A percentile compares a stretch with the other conserved stretches of the same genome.
These are phyloP conservation scores for Paramyrothecium sp. DNA, from an alignment of 2,329 filamentous ascomycete genomes.

Conservation along the genomic window DNA sequence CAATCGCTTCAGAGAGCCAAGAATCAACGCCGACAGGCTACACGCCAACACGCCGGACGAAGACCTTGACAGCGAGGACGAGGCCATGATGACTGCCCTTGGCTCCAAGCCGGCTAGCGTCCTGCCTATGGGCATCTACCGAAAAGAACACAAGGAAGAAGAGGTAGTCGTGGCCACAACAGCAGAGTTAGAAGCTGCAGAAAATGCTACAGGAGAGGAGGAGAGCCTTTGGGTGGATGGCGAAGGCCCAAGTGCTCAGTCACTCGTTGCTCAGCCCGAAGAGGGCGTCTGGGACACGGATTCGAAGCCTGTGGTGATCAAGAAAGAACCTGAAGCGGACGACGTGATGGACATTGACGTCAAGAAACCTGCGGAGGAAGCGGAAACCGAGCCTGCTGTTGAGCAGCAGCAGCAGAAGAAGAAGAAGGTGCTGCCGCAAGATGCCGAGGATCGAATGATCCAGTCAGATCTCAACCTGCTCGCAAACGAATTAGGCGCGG, in stretches of 20 bases:
- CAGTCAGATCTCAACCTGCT: conserved; percentile 40
- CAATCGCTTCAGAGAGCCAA: conserved; percentile 34
- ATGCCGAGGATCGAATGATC: conserved; percentile 37
- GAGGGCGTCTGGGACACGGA: conserved; percentile 44
- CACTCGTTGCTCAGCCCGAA: conserved; percentile 27
- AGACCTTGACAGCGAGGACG: conserved; percentile 44
- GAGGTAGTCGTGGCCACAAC: conserved; percentile 54
- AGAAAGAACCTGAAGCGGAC: conserved; percentile 43
- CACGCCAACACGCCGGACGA: conserved; percentile 41
- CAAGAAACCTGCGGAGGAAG: conserved; percentile 16
- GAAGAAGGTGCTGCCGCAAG: conserved; percentile 27
- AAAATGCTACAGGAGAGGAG: conserved; percentile 43
- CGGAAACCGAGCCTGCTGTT: conserved; percentile 18
- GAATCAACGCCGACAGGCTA: conserved; percentile 58
- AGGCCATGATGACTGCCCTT: conserved; percentile 37
- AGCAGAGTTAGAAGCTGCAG: conserved; percentile 56
- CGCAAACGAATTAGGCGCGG: conserved; percentile 39
- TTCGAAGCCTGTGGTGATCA: conserved; percentile 35
- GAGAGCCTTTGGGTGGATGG: conserved; percentile 45
- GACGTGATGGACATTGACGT: conserved; percentile 38
- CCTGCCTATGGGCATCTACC: conserved; percentile 56
- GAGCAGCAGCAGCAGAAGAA: conserved; percentile 17
- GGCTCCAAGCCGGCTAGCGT: conserved; percentile 27
- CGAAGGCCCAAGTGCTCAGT: conserved; percentile 23
- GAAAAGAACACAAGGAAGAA: conserved; percentile 52